A percentile compares a stretch with the other conserved stretches of the same genome.
phyloP scores from a whole-genome alignment of 2,329 filamentous ascomycete species.

The Colletotrichum sp. region DNA sequence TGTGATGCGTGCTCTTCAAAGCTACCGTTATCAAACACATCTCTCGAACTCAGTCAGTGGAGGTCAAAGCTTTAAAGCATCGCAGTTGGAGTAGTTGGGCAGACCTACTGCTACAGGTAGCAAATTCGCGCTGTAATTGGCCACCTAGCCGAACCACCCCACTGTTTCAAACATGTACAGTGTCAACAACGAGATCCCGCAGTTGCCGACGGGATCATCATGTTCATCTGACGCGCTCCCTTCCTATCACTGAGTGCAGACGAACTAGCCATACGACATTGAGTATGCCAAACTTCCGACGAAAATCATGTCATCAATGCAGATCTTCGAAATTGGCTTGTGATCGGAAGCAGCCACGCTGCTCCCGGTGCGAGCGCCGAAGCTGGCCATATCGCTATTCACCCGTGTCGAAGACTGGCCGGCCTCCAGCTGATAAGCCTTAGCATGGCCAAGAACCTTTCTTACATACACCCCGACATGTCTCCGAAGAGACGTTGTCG shows the following conservation, averaged over 20 bases:
- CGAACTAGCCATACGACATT: background rate
- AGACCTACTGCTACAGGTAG: background rate
- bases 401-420: background rate
- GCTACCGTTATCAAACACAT: background rate
- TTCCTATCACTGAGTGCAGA: background rate
- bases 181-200: background rate
- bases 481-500: background rate
- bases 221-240: background rate
- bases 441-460: background rate
- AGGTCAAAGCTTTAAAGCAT: background rate
- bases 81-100: background rate
- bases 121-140: background rate
- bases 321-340: background rate
- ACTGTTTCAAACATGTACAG: background rate
- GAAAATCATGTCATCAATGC: background rate
- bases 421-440: background rate
- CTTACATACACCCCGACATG: background rate
- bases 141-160: background rate
- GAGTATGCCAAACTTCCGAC: background rate
- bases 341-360: background rate
- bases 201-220: background rate
- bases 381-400: background rate
- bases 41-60: background rate
- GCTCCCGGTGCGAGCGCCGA: background rate
- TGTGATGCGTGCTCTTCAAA: rapidly evolving